Evolutionary conservation across 257 asterid species (phyloP), one percentile per base, ranked within the genome.

Genomic region (Schizonepeta tenuifolia): DNA sequence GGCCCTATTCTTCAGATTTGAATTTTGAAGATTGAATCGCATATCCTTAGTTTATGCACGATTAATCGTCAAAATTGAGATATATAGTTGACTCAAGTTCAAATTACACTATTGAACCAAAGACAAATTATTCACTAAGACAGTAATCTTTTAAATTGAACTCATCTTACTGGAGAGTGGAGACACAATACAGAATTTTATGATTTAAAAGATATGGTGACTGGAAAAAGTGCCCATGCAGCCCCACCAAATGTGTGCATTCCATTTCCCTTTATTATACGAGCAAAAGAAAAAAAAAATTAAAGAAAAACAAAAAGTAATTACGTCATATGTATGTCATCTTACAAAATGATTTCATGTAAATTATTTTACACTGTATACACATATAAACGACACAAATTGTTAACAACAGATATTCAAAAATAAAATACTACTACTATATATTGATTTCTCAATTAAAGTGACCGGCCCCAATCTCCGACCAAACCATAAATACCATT

Each of bases 61-160:
- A 53, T 20, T 2, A 21, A 14, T 28, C 1, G 28, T 58, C 47
- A 3, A 46, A 44, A 14, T 46, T 44, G 24, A 24, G 57, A 65
- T 65, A 24, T 2, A 65, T 65, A 41, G 70, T 65, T 65, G 70
- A 65, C 58, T 24, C 57, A 22, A 14, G 14, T 24, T 43, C n/a
- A 24, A 14, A 17, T 9, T 6, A 60, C 7, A 35, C n/a, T 17
- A 60, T 33, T 35, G 47, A 33, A 15, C 9, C 67, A 33, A n/a
- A 6, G 15, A 47, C n/a, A 14, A 9, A 7, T 33, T 17, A n/a
- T 3, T n/a, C 17, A n/a, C 47, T n/a, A 7, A n/a, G 2, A 59
- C 33, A 31, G 4, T 28, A 58, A n/a, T 5, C 11, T 35, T 60
- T 33, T 7, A 15, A 33, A 15, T 33, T 8, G 1, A 36, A 3